Conservation (phyloP, 1,284 basidiomycete species). For the Phenoliferia sp. region DNA sequence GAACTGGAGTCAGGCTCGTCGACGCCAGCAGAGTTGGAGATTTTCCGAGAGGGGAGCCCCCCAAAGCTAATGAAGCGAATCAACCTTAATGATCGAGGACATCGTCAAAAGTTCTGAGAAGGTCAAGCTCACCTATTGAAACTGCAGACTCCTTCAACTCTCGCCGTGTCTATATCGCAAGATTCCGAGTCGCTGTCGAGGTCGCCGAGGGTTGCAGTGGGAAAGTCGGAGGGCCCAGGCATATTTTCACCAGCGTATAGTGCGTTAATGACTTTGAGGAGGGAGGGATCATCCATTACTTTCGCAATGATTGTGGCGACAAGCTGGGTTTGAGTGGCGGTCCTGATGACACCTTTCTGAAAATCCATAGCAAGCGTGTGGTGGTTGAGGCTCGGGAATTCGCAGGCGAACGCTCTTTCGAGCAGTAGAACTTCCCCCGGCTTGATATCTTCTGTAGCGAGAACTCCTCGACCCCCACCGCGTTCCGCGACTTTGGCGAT, state of each 20-base stretch:
- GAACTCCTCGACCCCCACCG: constrained; percentile 9
- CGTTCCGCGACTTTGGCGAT: neutral
- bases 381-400: neutral
- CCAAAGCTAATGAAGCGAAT: too few species aligned
- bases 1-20: too few species aligned
- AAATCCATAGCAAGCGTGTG: neutral
- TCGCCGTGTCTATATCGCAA: neutral
- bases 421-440: constrained; percentile 15
- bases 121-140: neutral
- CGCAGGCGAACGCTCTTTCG: constrained; percentile 11
- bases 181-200: neutral
- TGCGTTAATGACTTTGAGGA: neutral
- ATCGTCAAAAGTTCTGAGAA: neutral
- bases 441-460: constrained; percentile 10
- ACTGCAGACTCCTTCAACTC: neutral
- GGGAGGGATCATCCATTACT: constrained; percentile 6
- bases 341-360: too few species aligned
- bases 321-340: neutral
- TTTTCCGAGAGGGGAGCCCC: too few species aligned
- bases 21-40: too few species aligned
- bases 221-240: neutral
- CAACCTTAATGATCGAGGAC: too few species aligned
- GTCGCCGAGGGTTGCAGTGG: neutral
- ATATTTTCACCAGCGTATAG: constrained; percentile 6
- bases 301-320: neutral